Percentiles rank a stretch among this genome's conserved stretches.
phyloP scores from a whole-genome alignment of 352 stramenopile genomes.

The Thalassiosira livingstoniorum region DNA sequence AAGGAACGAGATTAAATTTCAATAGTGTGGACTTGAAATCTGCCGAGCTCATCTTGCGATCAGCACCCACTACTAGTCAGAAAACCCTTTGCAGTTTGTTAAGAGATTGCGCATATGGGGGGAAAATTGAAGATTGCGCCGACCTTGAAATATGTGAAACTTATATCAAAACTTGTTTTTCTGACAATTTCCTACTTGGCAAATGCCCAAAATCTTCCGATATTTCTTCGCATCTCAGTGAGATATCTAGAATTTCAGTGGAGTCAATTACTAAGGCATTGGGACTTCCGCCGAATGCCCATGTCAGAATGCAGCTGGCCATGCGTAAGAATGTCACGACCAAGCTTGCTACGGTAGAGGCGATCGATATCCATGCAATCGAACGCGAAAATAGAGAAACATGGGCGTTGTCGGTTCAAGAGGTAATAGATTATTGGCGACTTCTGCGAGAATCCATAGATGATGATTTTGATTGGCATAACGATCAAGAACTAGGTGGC shows the following conservation, averaged over 20 bases:
- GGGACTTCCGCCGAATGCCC: not conserved
- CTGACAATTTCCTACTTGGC: not conserved
- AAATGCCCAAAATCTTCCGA: not conserved
- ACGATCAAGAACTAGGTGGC: not conserved
- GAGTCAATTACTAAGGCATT: not conserved
- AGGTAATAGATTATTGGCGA: not conserved
- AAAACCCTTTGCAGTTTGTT: conserved; percentile 92
- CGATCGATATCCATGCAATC: not conserved
- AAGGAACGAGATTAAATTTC: conserved; percentile 11
- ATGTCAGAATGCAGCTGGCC: not conserved
- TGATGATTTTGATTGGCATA: not conserved
- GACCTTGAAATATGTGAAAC: conserved; percentile 67
- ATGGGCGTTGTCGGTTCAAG: not conserved
- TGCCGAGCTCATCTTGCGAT: conserved; percentile 87
- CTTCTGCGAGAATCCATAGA: not conserved
- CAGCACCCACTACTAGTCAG: conserved; percentile 89
- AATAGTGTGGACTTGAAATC: conserved; percentile 89
- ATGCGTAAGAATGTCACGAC: not conserved
- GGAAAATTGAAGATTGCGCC: conserved; percentile 93
- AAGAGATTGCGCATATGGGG: conserved; percentile 95
- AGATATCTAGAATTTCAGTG: not conserved
- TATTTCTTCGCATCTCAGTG: not conserved
- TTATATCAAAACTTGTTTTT: not conserved
- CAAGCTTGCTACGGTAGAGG: not conserved
- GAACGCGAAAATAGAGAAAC: not conserved